A percentile compares a stretch with the other conserved stretches of the same genome.
Evolutionary conservation across 441 rosid genomes (phyloP).

Genomic region (Gossypium schwendimanii): DNA sequence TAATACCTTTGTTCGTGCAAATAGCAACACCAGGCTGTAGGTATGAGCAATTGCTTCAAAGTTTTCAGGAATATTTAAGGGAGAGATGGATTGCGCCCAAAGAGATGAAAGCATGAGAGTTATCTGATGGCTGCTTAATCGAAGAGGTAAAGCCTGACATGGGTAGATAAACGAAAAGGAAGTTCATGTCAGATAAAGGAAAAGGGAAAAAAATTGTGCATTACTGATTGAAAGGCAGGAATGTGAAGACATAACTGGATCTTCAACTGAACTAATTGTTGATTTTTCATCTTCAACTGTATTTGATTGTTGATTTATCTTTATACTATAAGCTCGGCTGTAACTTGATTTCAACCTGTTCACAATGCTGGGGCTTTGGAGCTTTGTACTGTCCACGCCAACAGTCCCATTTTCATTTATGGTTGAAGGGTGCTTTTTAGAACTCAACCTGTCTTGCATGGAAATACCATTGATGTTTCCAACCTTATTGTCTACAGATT

Average conservation of each 20-base stretch:
- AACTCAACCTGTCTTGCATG: constrained; percentile 31
- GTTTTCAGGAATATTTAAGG: constrained; percentile 69
- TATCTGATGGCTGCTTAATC: constrained; percentile 88
- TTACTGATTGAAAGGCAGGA: constrained; percentile 1
- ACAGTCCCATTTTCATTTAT: constrained; percentile 21
- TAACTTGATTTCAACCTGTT: constrained; percentile 63
- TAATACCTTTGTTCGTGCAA: constrained; percentile 70
- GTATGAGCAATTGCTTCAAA: constrained; percentile 93
- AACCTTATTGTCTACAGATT: constrained; percentile 13
- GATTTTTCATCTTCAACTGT: constrained; percentile 26
- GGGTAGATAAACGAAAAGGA: constrained; percentile 12
- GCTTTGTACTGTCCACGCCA: constrained; percentile 18
- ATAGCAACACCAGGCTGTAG: constrained; percentile 63
- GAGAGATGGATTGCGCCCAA: constrained; percentile 90
- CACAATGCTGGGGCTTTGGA: constrained; percentile 35
- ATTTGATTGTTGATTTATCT: constrained; percentile 24
- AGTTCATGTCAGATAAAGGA: constrained; percentile 6
- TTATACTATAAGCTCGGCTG: constrained; percentile 44
- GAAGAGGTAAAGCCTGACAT: constrained; percentile 57
- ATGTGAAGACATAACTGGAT: constrained; percentile 35
- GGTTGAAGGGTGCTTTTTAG: background rate
- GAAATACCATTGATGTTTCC: constrained; percentile 31
- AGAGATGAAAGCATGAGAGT: constrained; percentile 71
- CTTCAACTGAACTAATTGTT: constrained; percentile 29
- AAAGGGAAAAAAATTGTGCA: background rate